Evolutionary conservation across 192 early-diverging fungal species (phyloP), one percentile per base, ranked within the genome.

Genomic region (Chytriomyces hyalinus): DNA sequence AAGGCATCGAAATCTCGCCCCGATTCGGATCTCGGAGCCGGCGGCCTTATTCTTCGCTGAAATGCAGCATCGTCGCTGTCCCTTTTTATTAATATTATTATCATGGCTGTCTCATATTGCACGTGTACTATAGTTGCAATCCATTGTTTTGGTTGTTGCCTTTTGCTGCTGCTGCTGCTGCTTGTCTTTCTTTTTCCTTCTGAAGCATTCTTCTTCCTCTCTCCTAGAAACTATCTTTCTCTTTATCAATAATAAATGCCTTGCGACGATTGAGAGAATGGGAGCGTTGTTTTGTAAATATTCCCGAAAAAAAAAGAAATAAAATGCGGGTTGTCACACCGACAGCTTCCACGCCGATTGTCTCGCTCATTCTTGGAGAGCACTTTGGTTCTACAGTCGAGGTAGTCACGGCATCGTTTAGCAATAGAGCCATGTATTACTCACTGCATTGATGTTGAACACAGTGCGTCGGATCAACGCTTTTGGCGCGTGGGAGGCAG

Each of bases 401-500:
- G 73, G 73, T 75, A 64, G 8, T 24, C 17, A 26, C 45, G 47
- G 47, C n/a, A 49, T 20, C 44, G 15, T 65, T 65, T 13, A 20
- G 5, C n/a, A 65, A 65, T 1, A 13, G 26, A 36, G 6, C 36
- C 13, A 10, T 50, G 6, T 7, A 73, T 43, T 17, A n/a, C 36
- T 36, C 36, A 36, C 36, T 36, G 36, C 36, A 2, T 36, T 36
- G 36, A 36, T 36, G 36, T 36, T 36, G 36, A 36, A 36, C 36
- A 49, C 70, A 93, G 92, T 81, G 83, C 83, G 92, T 93, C 8
- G 87, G 86, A 11, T 75, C 83, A 70, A 81, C 86, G 2, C 78
- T 94, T 6, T 65, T 92, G 11, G 75, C 83, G 26, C 86, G 87
- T 57, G 95, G 95, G 17, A 92, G 95, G 22, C 79, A 90, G 70